A percentile compares a stretch with the other conserved stretches of the same genome.
Evolutionary conservation across 257 asterid genomes (phyloP).

Genomic region (Scutellaria minor): DNA sequence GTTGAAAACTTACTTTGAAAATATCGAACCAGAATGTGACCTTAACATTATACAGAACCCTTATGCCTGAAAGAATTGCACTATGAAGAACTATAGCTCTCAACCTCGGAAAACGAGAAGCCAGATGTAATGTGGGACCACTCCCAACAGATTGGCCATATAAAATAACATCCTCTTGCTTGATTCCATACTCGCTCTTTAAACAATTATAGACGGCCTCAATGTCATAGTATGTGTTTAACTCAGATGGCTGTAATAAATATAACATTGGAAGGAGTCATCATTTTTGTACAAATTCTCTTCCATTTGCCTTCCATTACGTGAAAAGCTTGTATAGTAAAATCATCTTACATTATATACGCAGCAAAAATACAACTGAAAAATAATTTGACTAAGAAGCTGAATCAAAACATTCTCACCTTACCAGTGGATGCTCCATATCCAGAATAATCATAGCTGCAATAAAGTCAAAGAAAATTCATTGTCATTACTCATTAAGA

Average conservation of each 20-base stretch:
- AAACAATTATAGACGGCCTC: slow-evolving; percentile 91
- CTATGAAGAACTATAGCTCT: slow-evolving; percentile 96
- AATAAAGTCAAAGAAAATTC: slow-evolving; percentile 34
- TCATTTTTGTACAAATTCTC: slow-evolving; percentile 7
- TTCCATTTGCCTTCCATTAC: slow-evolving; percentile 12
- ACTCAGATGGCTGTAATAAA: slow-evolving; percentile 84
- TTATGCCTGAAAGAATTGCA: slow-evolving; percentile 97
- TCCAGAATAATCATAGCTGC: slow-evolving; percentile 99
- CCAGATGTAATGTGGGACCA: slow-evolving; percentile 94
- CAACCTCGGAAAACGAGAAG: slow-evolving; percentile 72
- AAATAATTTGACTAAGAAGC: not conserved
- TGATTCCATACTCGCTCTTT: slow-evolving; percentile 78
- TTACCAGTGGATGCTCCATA: slow-evolving; percentile 97
- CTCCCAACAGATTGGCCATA: slow-evolving; percentile 99
- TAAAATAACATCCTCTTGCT: slow-evolving; percentile 89
- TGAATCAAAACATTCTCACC: slow-evolving; percentile 60
- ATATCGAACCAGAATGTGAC: slow-evolving; percentile 99
- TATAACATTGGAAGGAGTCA: not conserved
- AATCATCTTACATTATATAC: not conserved
- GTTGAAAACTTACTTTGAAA: slow-evolving; percentile 67
- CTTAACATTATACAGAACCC: slow-evolving; percentile 92
- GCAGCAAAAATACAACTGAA: not conserved
- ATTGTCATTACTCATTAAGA: slow-evolving; percentile 14
- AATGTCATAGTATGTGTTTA: slow-evolving; percentile 89
- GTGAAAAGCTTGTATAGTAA: not conserved